Evolutionary conservation across 176 grass and related monocot genomes (phyloP).

Genomic region (Carex scoparia): DNA sequence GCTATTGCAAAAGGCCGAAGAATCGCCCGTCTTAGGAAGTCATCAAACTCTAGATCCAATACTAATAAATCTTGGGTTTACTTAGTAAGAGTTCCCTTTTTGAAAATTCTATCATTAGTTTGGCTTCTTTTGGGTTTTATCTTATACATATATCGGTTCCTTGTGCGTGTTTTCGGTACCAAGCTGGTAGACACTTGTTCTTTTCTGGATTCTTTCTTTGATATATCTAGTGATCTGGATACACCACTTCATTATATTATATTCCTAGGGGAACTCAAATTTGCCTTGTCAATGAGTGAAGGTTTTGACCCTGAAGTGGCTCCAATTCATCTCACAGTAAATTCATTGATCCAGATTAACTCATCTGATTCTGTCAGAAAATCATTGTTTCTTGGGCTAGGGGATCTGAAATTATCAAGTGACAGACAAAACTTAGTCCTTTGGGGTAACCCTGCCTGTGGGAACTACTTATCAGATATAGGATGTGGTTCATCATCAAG

Average conservation of each 20-base stretch:
- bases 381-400: conserved; percentile 43
- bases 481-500: conserved; percentile 30
- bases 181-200: conserved; percentile 20
- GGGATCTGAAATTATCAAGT: conserved; percentile 43
- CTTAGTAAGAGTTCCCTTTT: conserved; percentile 25
- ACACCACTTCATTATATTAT: conserved; percentile 36
- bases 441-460: conserved; percentile 44
- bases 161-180: conserved; percentile 19
- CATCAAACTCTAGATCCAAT: conserved; percentile 10
- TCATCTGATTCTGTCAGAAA: conserved; percentile 34
- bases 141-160: conserved; percentile 34
- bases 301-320: conserved; percentile 24
- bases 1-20: conserved; percentile 57
- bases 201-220: conserved; percentile 30
- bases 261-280: conserved; percentile 51
- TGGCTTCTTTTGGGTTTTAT: conserved; percentile 47
- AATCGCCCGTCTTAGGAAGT: conserved; percentile 48
- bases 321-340: conserved; percentile 37
- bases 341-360: conserved; percentile 53
- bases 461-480: conserved; percentile 30
- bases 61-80: conserved; percentile 21
- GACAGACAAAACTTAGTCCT: conserved; percentile 41
- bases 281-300: conserved; percentile 44
- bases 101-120: conserved; percentile 40
- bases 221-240: conserved; percentile 41